phyloP scores from a whole-genome alignment of 1,139 yeast genomes.

The Blastobotrys indianensis region DNA sequence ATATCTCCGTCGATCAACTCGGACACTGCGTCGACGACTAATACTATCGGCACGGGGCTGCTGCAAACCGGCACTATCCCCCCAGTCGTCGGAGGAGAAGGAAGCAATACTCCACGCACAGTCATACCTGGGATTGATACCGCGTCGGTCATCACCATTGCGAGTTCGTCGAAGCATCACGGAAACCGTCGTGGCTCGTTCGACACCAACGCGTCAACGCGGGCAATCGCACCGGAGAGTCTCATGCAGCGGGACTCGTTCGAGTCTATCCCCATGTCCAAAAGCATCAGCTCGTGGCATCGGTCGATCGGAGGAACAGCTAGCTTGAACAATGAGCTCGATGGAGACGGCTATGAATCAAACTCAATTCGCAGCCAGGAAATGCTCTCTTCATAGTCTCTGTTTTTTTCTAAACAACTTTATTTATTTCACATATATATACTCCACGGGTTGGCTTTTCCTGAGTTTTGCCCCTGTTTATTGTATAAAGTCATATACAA shows the following conservation, averaged over 20 bases:
- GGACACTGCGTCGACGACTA: conserved; percentile 21
- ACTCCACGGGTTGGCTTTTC: too few species aligned
- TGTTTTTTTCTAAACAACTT: too few species aligned
- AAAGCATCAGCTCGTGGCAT: conserved; percentile 10
- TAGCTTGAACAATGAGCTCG: not conserved
- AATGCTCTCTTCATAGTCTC: too few species aligned
- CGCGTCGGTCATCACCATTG: conserved; percentile 36
- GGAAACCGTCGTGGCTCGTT: conserved; percentile 30
- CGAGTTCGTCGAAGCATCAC: conserved; percentile 35
- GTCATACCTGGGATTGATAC: conserved; percentile 23
- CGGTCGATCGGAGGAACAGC: conserved; percentile 8
- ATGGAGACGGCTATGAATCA: not conserved
- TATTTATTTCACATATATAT: too few species aligned
- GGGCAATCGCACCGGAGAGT: conserved; percentile 36
- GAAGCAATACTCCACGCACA: not conserved
- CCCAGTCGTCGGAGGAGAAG: conserved; percentile 5
- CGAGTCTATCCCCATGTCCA: conserved; percentile 20
- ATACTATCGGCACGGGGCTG: conserved; percentile 4
- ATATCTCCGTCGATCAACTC: conserved; percentile 23
- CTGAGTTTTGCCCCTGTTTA: too few species aligned
- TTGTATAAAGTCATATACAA: too few species aligned
- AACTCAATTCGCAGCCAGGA: too few species aligned
- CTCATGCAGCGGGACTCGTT: conserved; percentile 27
- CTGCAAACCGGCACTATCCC: conserved; percentile 4
- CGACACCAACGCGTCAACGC: conserved; percentile 37